These are phyloP conservation scores for Myxozyma neglecta DNA, from an alignment of 805 yeast genomes.

Conservation along the genomic window DNA sequence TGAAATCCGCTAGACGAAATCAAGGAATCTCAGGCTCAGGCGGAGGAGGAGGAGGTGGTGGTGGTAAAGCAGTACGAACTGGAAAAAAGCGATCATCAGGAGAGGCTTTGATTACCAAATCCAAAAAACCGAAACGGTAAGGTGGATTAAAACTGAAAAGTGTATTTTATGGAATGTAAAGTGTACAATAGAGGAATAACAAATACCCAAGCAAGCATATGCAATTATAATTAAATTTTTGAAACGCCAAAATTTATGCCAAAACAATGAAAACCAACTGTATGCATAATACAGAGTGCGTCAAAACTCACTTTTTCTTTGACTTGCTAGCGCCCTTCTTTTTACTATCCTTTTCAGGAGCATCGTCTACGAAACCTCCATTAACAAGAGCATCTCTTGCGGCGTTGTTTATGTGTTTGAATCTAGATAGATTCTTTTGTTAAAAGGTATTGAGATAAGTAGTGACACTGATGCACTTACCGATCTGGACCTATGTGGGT, in stretches of 20 bases:
- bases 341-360: slow-evolving; percentile 37
- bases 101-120: background rate
- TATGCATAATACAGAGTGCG: background rate
- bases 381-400: slow-evolving; percentile 76
- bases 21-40: slow-evolving; percentile 22
- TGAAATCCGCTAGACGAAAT: slow-evolving; percentile 8
- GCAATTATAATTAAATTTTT: background rate
- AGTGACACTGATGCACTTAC: slow-evolving; percentile 10
- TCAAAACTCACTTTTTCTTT: background rate
- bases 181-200: background rate
- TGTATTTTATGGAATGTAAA: background rate
- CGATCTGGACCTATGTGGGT: slow-evolving; percentile 83
- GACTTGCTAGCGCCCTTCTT: slow-evolving; percentile 32
- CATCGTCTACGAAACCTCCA: slow-evolving; percentile 52
- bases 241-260: background rate
- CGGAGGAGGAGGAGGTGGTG: slow-evolving; percentile 4
- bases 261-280: background rate
- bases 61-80: background rate
- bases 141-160: background rate
- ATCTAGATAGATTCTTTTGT: slow-evolving; percentile 44
- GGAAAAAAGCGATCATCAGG: background rate
- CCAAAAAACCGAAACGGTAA: slow-evolving; percentile 12
- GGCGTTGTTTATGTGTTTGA: slow-evolving; percentile 86
- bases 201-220: background rate
- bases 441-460: background rate